Evolutionary conservation across 768 basidiomycete genomes (phyloP).

Genomic region (Boletus rubropictus): DNA sequence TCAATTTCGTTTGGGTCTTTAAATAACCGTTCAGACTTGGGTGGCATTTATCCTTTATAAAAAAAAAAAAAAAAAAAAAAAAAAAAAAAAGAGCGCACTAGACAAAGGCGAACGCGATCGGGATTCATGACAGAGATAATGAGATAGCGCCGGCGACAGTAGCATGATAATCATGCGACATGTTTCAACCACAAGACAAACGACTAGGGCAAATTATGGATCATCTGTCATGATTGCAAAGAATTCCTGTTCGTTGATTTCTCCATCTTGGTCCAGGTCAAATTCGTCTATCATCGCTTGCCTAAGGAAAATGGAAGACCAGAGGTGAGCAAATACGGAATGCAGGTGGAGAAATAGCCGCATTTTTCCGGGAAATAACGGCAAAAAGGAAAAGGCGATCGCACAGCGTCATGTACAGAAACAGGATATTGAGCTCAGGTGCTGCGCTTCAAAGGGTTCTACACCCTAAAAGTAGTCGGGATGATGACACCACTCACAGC

Average conservation of each 20-base stretch:
- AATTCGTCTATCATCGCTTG: slow-evolving; percentile 99
- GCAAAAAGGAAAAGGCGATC: slow-evolving; percentile 14
- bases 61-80: too few relatives aligned
- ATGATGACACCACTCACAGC: slow-evolving; percentile 64
- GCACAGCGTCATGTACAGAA: slow-evolving; percentile 24
- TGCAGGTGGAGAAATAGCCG: slow-evolving; percentile 7
- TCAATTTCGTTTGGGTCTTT: too few relatives aligned
- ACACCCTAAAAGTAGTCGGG: slow-evolving; percentile 13
- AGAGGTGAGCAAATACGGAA: slow-evolving; percentile 30
- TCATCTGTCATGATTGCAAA: slow-evolving; percentile 97
- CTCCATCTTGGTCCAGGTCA: slow-evolving; percentile 96
- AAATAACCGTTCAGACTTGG: too few relatives aligned
- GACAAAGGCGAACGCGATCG: slow-evolving; percentile 14
- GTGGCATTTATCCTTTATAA: too few relatives aligned
- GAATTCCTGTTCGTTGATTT: slow-evolving; percentile 96
- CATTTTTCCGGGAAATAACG: slow-evolving; percentile 19
- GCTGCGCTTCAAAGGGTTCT: slow-evolving; percentile 20
- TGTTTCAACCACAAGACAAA: not conserved
- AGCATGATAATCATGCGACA: slow-evolving; percentile 10
- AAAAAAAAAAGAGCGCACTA: slow-evolving; percentile 20
- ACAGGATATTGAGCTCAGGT: slow-evolving; percentile 25
- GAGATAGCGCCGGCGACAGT: slow-evolving; percentile 15
- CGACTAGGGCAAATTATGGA: slow-evolving; percentile 36
- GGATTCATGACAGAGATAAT: slow-evolving; percentile 16
- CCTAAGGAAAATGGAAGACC: slow-evolving; percentile 40